Evolutionary conservation across 345 rosid genomes (phyloP).

Genomic region (Murraya paniculata): DNA sequence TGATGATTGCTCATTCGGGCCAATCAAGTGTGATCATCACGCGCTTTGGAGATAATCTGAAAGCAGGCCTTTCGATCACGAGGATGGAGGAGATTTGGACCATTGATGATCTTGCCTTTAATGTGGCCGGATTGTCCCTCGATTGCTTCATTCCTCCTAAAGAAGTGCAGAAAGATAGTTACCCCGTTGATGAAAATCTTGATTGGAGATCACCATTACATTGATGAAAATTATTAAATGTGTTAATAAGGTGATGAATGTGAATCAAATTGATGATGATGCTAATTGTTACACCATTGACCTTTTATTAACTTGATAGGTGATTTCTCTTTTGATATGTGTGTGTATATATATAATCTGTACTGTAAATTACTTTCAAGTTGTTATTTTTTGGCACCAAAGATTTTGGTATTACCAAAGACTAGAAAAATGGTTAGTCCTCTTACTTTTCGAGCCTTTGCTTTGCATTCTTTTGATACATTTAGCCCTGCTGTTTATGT

Average conservation of each 20-base stretch:
- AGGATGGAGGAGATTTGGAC: slow-evolving; percentile 87
- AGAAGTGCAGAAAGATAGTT: slow-evolving; percentile 47
- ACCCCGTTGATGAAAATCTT: slow-evolving; percentile 25
- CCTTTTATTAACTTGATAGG: slow-evolving; percentile 1
- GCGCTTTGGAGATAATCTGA: slow-evolving; percentile 75
- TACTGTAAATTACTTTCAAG: neutral
- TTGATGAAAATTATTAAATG: neutral
- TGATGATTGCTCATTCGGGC: slow-evolving; percentile 88
- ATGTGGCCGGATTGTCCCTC: slow-evolving; percentile 68
- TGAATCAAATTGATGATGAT: no score
- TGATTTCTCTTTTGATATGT: neutral
- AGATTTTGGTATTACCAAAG: neutral
- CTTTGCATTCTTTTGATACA: neutral
- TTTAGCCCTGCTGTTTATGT: neutral
- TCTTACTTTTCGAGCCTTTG: neutral
- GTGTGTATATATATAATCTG: slow-evolving; percentile 2
- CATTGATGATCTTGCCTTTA: slow-evolving; percentile 82
- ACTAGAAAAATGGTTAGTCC: neutral
- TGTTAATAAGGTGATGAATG: neutral
- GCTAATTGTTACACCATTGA: neutral
- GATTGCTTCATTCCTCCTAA: slow-evolving; percentile 92
- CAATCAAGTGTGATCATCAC: slow-evolving; percentile 69
- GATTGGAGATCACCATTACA: slow-evolving; percentile 37
- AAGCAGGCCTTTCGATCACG: slow-evolving; percentile 65
- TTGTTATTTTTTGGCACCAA: neutral